phyloP scores from a whole-genome alignment of 1,284 basidiomycete genomes.

The Violaceomyces palustris region DNA sequence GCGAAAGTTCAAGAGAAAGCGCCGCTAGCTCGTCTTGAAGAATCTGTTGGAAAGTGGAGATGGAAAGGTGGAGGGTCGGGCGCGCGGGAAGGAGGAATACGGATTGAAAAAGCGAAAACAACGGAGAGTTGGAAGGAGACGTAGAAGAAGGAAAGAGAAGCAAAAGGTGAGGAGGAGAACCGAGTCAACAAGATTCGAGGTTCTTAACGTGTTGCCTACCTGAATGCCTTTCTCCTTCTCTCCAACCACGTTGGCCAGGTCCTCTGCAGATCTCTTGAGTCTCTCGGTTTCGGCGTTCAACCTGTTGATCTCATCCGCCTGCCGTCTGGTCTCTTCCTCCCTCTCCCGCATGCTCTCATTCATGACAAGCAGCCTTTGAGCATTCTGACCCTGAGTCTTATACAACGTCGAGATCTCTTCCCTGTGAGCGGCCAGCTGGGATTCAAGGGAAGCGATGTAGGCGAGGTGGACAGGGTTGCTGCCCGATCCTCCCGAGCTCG shows the following conservation, averaged over 20 bases:
- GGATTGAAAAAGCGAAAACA: too few relatives aligned
- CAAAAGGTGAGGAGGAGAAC: slow-evolving; percentile 2
- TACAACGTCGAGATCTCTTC: slow-evolving; percentile 88
- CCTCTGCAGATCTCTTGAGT: slow-evolving; percentile 54
- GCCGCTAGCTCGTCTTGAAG: slow-evolving; percentile 68
- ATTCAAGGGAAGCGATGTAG: slow-evolving; percentile 83
- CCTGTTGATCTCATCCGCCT: slow-evolving; percentile 70
- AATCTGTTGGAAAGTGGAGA: too few relatives aligned
- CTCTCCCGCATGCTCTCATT: slow-evolving; percentile 88
- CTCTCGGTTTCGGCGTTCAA: slow-evolving; percentile 66
- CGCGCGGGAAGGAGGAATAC: too few relatives aligned
- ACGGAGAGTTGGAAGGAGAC: too few relatives aligned
- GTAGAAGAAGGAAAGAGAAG: not conserved
- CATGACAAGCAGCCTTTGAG: slow-evolving; percentile 82
- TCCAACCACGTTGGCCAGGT: slow-evolving; percentile 70
- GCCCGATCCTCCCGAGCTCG: not conserved
- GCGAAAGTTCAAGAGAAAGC: slow-evolving; percentile 65
- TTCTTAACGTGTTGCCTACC: too few relatives aligned
- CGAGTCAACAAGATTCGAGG: not conserved
- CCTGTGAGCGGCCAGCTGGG: slow-evolving; percentile 80
- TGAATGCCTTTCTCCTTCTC: slow-evolving; percentile 77
- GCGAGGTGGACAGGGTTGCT: slow-evolving; percentile 78
- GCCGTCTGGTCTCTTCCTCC: slow-evolving; percentile 72
- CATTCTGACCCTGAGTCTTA: slow-evolving; percentile 92
- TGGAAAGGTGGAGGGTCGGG: too few relatives aligned